Evolutionary conservation across 805 yeast genomes (phyloP), one percentile per base, ranked within the genome.

Genomic region (Yarrowia hollandica): DNA sequence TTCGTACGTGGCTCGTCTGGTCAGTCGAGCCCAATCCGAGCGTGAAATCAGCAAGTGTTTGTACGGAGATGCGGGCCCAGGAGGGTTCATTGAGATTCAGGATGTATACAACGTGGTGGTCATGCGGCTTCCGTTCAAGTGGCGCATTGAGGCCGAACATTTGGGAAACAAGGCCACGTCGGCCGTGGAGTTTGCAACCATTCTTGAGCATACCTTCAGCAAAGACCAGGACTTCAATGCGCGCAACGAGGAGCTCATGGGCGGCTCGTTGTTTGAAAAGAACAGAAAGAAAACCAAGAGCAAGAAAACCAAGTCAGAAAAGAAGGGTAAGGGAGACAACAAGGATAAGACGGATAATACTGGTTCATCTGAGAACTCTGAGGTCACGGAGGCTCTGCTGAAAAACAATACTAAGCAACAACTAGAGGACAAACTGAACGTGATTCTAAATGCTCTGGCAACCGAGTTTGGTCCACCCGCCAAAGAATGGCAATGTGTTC

Each of bases 11-110:
- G 58, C 58, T 18, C 23, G 58, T 12, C 26, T 52, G 3, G 44
- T 52, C 19, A 52, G 58, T 16, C 25, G 58, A 8, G 58, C 58
- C 5, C 31, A 52, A 11, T 52, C 58, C 1, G 58, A 52, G 9
- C 44, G 58, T 1, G 58, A 52, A 25, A 52, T 52, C 33, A 35
- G 35, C 58, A 52, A 52, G 58, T 52, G 58, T 18, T 16, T 52
- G 10, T 52, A 52, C 6, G 44, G 44, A 16, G 35, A 52, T 3
- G 26, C 42, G 9, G 44, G 44, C 2, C 5, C 26, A 9, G 58
- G 44, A 19, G 42, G 42, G 5, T 18, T 11, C 11, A 23, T 52
- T 18, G 44, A 52, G 4, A 52, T 25, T 12, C 44, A 25, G 28
- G 44, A 35, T 4, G 58, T 52, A 11, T 26, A 25, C 28, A 22